Conservation (phyloP, 73 alveolate species). For the Paramecium sexaurelia region DNA sequence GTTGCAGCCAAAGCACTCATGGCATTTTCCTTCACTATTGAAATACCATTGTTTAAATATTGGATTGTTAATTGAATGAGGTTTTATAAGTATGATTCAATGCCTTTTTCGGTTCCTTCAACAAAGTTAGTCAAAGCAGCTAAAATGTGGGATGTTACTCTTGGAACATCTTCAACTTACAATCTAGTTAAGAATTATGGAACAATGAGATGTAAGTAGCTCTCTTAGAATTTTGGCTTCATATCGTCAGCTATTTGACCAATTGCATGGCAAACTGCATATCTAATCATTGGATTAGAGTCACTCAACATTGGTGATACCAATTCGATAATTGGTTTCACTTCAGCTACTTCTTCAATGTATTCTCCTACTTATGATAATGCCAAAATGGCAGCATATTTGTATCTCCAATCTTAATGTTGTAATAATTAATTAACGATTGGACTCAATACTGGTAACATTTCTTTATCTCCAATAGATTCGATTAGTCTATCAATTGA, state of each 20-base stretch:
- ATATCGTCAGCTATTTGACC: constrained; percentile 93
- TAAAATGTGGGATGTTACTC: constrained; percentile 89
- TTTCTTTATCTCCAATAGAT: constrained; percentile 85
- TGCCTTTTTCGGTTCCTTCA: constrained; percentile 78
- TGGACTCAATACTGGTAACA: constrained; percentile 75
- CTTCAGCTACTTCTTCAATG: constrained; percentile 78
- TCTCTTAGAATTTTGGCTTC: constrained; percentile 87
- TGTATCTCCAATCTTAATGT: constrained; percentile 90
- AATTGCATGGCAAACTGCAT: constrained; percentile 95
- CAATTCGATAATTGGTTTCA: constrained; percentile 78
- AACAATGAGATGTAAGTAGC: constrained; percentile 83
- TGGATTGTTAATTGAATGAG: constrained; percentile 38
- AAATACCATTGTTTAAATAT: constrained; percentile 62
- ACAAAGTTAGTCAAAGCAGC: constrained; percentile 90
- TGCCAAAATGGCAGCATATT: constrained; percentile 87
- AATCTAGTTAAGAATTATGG: constrained; percentile 80
- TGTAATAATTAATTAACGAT: constrained; percentile 73
- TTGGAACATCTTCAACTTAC: constrained; percentile 80
- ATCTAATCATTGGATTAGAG: constrained; percentile 91
- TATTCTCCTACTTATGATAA: constrained; percentile 89
- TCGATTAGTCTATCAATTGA: constrained; percentile 91
- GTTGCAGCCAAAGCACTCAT: constrained; percentile 84
- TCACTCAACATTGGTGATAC: constrained; percentile 75
- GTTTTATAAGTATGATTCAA: constrained; percentile 70
- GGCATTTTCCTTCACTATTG: constrained; percentile 85